phyloP scores from a whole-genome alignment of 441 rosid genomes.

The Adansonia grandidieri region DNA sequence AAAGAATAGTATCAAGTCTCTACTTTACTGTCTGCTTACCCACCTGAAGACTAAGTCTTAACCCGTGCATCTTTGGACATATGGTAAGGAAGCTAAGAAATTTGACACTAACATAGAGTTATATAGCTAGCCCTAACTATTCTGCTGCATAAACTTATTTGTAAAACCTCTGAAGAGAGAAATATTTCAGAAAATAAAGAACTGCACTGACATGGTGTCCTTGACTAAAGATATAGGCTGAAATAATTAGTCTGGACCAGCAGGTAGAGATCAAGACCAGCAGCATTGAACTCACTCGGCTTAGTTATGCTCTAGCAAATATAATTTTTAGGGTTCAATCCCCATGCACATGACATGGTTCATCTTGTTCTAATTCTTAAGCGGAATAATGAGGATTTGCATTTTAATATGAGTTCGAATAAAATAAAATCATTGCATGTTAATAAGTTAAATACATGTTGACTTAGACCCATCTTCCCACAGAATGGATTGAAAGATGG shows the following conservation, averaged over 20 bases:
- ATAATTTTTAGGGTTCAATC: background rate
- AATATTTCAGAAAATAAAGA: background rate
- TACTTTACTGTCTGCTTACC: background rate
- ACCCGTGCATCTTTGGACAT: background rate
- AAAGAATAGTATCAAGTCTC: background rate
- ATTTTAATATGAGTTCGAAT: background rate
- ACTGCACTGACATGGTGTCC: background rate
- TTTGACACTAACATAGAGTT: background rate
- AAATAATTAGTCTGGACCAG: background rate
- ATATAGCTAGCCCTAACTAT: conserved; percentile 8
- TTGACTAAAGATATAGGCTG: background rate
- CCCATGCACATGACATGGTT: background rate
- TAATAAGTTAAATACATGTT: background rate
- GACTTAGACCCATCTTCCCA: background rate
- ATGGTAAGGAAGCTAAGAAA: background rate
- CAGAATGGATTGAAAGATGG: conserved; percentile 1
- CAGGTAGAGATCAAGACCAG: background rate
- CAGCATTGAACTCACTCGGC: background rate
- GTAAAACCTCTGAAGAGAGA: background rate
- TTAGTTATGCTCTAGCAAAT: background rate
- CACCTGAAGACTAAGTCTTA: background rate
- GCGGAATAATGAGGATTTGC: background rate
- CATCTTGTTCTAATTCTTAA: background rate
- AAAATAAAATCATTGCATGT: background rate
- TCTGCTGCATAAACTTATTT: background rate